A percentile compares a stretch with the other conserved stretches of the same genome.
phyloP scores from a whole-genome alignment of 2,329 filamentous ascomycete genomes.

The Hypoxylon sp. region DNA sequence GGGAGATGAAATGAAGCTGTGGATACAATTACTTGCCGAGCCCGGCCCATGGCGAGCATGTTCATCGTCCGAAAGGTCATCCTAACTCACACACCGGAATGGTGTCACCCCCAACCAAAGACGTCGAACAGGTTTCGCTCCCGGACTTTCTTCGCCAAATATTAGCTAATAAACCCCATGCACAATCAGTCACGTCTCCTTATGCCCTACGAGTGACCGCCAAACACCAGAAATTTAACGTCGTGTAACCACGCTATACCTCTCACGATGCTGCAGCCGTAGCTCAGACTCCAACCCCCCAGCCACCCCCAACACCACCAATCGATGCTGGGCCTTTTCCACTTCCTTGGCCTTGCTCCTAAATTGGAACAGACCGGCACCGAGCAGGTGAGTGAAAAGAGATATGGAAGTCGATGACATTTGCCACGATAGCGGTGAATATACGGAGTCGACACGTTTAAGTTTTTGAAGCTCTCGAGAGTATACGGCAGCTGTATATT shows the following conservation, averaged over 20 bases:
- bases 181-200: background rate
- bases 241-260: conserved; percentile 25
- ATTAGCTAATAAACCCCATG: background rate
- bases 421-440: conserved; percentile 38
- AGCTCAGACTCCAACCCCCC: conserved; percentile 6
- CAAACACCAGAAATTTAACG: conserved; percentile 12
- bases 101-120: conserved; percentile 12
- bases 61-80: conserved; percentile 18
- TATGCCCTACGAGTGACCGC: conserved; percentile 22
- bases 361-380: conserved; percentile 8
- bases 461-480: background rate
- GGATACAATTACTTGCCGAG: conserved; percentile 33
- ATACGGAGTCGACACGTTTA: background rate
- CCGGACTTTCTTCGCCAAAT: conserved; percentile 12
- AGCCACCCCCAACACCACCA: background rate
- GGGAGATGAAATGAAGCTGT: conserved; percentile 29
- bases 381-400: conserved; percentile 13
- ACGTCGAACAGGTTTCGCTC: conserved; percentile 6
- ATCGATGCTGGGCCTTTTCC: conserved; percentile 2
- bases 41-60: conserved; percentile 19
- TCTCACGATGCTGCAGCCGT: conserved; percentile 14
- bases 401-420: background rate
- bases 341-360: conserved; percentile 4
- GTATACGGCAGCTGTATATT: conserved; percentile 2
- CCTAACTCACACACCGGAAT: conserved; percentile 15